Evolutionary conservation across 129 eudicot genomes (phyloP).

Genomic region (Helianthus tuberosus): DNA sequence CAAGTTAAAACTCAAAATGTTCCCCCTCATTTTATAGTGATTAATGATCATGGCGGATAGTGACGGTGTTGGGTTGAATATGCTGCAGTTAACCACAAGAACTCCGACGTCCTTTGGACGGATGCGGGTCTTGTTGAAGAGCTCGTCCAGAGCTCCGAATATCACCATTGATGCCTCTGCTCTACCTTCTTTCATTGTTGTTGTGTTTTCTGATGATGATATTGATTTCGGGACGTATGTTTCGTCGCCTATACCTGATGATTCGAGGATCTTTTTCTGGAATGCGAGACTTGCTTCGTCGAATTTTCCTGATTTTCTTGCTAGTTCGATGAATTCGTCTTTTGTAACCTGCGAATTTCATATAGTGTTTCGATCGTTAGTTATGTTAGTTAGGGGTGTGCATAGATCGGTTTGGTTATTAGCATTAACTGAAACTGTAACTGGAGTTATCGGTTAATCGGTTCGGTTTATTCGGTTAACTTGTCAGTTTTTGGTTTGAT

Average conservation of each 20-base stretch:
- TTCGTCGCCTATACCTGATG: constrained; percentile 94
- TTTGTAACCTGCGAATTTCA: constrained; percentile 59
- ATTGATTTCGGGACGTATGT: constrained; percentile 80
- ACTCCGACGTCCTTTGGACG: constrained; percentile 93
- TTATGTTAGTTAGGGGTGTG: no score
- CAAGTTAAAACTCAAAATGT: constrained; percentile 78
- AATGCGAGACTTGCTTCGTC: constrained; percentile 74
- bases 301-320: constrained; percentile 82
- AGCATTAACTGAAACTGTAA: no score
- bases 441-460: no score
- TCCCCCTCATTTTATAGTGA: constrained; percentile 96
- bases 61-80: constrained; percentile 91
- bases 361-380: no score
- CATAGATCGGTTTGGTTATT: no score
- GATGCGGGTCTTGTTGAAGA: constrained; percentile 64
- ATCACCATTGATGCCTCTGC: constrained; percentile 87
- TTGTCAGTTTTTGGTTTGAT: no score
- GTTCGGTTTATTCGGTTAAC: no score
- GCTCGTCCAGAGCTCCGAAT: constrained; percentile 94
- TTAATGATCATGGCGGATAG: constrained; percentile 94
- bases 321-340: constrained; percentile 77
- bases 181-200: constrained; percentile 95
- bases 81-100: constrained; percentile 92
- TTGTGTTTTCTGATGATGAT: constrained; percentile 56
- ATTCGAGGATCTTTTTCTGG: constrained; percentile 66